Conservation (phyloP, 345 rosid genomes). For the Mercurialis annua region DNA sequence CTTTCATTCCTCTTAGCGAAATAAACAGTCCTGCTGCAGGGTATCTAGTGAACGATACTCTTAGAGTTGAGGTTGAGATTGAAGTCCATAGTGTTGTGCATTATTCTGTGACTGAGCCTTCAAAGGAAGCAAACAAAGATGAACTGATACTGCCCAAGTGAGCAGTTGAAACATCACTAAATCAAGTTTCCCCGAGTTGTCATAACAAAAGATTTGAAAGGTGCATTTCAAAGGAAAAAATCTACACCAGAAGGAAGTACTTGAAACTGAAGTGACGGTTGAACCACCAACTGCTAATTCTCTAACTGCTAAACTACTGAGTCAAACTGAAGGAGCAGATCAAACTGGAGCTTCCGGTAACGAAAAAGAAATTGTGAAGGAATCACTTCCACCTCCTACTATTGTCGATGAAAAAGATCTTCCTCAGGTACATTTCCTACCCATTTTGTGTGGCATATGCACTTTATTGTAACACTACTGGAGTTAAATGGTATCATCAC, state of each 20-base stretch:
- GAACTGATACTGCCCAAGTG: too few species aligned
- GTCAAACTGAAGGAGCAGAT: background rate
- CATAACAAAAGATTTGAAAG: too few species aligned
- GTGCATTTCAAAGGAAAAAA: too few species aligned
- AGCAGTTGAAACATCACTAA: background rate
- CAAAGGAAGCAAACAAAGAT: background rate
- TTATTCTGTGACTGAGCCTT: background rate
- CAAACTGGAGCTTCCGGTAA: background rate
- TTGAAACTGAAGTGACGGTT: background rate
- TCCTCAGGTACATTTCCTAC: background rate
- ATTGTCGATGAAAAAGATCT: background rate
- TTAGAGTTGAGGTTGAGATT: constrained; percentile 2
- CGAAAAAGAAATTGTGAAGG: background rate
- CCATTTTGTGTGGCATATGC: background rate
- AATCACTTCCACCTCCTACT: too few species aligned
- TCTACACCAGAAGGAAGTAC: background rate
- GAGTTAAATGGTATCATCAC: too few species aligned
- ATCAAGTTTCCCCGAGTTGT: background rate
- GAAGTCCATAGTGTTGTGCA: background rate
- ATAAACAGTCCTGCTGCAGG: background rate
- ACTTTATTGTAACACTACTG: too few species aligned
- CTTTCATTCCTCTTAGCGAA: constrained; percentile 1
- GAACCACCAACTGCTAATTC: background rate
- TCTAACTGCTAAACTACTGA: background rate
- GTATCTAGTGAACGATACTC: too few species aligned